phyloP scores from a whole-genome alignment of 345 rosid species.

The Eucalyptus curtisii region DNA sequence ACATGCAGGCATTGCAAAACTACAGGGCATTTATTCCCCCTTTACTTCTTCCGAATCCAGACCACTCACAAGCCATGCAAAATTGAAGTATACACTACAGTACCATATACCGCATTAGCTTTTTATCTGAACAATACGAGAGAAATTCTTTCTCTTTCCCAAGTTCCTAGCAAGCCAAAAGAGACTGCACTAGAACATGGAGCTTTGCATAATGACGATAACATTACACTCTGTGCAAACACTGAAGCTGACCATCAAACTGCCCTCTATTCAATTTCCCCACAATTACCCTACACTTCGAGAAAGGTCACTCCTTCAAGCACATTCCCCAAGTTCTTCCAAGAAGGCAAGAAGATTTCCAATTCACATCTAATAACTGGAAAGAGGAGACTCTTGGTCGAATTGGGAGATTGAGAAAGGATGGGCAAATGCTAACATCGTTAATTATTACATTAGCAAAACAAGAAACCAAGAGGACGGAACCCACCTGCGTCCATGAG shows the following conservation, averaged over 20 bases:
- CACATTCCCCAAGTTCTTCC: background rate
- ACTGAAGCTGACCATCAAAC: background rate
- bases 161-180: background rate
- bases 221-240: background rate
- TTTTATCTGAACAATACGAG: background rate
- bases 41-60: background rate
- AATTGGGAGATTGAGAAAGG: background rate
- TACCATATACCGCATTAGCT: background rate
- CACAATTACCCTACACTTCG: background rate
- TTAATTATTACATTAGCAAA: background rate
- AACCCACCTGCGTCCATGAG: background rate
- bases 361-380: background rate
- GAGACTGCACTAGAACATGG: background rate
- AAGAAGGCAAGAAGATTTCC: background rate
- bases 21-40: background rate
- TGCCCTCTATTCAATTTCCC: background rate
- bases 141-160: background rate
- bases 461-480: background rate
- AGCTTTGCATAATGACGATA: background rate
- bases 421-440: background rate
- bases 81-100: background rate
- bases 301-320: background rate
- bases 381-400: background rate
- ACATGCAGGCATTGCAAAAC: background rate
- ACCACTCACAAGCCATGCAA: background rate